phyloP scores from a whole-genome alignment of 441 rosid genomes.

The Kokia cookei region DNA sequence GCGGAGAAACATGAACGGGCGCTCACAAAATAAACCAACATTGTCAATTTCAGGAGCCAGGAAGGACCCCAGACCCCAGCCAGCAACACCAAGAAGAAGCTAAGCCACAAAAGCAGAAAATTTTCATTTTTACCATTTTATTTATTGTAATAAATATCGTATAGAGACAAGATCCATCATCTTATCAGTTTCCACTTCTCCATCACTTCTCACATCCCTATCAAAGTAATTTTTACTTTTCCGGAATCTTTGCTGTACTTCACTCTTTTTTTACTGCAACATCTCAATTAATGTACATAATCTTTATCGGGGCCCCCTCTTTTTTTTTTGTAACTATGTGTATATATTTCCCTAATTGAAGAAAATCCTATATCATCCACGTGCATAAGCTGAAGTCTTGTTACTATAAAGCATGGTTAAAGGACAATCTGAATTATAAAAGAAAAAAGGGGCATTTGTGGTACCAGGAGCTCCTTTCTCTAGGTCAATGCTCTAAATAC shows the following conservation, averaged over 20 bases:
- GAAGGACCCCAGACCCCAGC: slow-evolving; percentile 1
- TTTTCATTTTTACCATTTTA: neutral
- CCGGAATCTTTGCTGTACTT: neutral
- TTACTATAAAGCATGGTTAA: too few relatives aligned
- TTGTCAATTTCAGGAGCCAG: neutral
- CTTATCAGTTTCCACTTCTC: neutral
- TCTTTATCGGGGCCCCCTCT: neutral
- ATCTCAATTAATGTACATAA: neutral
- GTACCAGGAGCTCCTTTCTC: neutral
- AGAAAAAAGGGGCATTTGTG: neutral
- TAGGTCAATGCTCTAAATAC: slow-evolving; percentile 7
- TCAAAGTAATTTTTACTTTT: too few relatives aligned
- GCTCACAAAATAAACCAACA: neutral
- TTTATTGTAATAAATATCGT: too few relatives aligned
- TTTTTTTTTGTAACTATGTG: neutral
- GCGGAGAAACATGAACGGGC: neutral
- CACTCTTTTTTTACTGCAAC: neutral
- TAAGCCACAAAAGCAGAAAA: neutral
- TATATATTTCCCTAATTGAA: neutral
- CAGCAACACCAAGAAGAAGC: too few relatives aligned
- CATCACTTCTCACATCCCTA: neutral
- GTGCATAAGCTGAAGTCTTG: neutral
- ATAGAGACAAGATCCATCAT: neutral
- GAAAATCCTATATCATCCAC: neutral
- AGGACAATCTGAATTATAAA: too few relatives aligned